These are phyloP conservation scores for Piloderma croceum DNA, from an alignment of 768 basidiomycete genomes.

Conservation along the genomic window DNA sequence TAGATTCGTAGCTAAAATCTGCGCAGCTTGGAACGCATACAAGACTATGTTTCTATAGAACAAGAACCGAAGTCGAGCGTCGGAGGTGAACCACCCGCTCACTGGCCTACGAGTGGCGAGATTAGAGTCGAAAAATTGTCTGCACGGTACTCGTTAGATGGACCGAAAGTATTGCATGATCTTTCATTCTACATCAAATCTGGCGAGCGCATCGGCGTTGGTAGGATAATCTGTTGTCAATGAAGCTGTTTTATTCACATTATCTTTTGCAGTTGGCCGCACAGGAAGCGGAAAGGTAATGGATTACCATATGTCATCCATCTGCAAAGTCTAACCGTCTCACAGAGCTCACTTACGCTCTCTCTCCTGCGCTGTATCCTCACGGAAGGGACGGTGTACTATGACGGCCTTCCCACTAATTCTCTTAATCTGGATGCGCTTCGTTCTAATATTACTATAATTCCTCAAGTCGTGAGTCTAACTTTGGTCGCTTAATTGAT, in stretches of 20 bases:
- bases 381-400: slow-evolving; percentile 42
- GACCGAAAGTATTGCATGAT: slow-evolving; percentile 52
- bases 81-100: slow-evolving; percentile 40
- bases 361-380: slow-evolving; percentile 45
- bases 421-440: slow-evolving; percentile 42
- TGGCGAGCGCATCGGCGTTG: slow-evolving; percentile 55
- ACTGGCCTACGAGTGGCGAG: slow-evolving; percentile 46
- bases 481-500: background rate
- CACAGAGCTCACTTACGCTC: slow-evolving; percentile 48
- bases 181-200: slow-evolving; percentile 46
- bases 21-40: slow-evolving; percentile 34
- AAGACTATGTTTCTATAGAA: slow-evolving; percentile 42
- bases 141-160: slow-evolving; percentile 36
- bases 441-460: slow-evolving; percentile 42
- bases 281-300: slow-evolving; percentile 35
- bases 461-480: slow-evolving; percentile 30
- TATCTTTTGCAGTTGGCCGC: slow-evolving; percentile 38
- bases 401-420: slow-evolving; percentile 37
- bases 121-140: slow-evolving; percentile 38
- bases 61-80: slow-evolving; percentile 35
- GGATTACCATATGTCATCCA: too few relatives aligned
- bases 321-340: too few relatives aligned
- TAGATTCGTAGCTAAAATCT: background rate
- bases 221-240: too few relatives aligned
- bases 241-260: too few relatives aligned